These are phyloP conservation scores for Fusarium floridanum DNA, from an alignment of 2,329 filamentous ascomycete species.

Conservation along the genomic window DNA sequence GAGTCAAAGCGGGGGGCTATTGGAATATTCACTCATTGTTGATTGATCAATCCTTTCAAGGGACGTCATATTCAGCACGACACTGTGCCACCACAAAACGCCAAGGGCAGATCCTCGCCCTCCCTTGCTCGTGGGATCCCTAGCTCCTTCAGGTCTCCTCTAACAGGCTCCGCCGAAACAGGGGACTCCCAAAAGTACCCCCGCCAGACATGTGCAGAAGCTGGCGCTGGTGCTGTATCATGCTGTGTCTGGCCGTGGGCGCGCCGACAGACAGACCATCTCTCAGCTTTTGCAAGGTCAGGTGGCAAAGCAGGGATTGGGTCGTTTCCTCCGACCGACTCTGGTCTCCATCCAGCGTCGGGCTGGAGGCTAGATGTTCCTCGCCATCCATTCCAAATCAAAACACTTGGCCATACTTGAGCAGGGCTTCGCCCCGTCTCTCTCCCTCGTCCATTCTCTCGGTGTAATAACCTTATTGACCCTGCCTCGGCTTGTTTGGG, in stretches of 20 bases:
- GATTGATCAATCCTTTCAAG: background rate
- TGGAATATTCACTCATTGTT: background rate
- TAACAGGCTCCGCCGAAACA: slow-evolving; percentile 11
- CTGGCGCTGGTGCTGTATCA: background rate
- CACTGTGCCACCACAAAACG: slow-evolving; percentile 15
- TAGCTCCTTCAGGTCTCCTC: slow-evolving; percentile 16
- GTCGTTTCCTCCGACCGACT: background rate
- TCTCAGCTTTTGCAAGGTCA: slow-evolving; percentile 22
- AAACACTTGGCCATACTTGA: slow-evolving; percentile 6
- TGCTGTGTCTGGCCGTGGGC: slow-evolving; percentile 2
- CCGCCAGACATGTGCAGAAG: slow-evolving; percentile 8
- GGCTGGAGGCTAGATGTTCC: slow-evolving; percentile 1
- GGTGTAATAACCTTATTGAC: slow-evolving; percentile 15
- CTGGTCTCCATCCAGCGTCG: background rate
- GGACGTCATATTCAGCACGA: background rate
- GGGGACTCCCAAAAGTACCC: slow-evolving; percentile 16
- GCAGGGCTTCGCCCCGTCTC: slow-evolving; percentile 25
- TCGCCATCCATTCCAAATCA: slow-evolving; percentile 5
- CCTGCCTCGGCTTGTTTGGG: slow-evolving; percentile 24
- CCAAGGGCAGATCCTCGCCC: slow-evolving; percentile 33
- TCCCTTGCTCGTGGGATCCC: slow-evolving; percentile 22
- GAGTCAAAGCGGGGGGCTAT: background rate
- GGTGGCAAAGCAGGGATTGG: slow-evolving; percentile 26
- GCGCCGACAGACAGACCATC: slow-evolving; percentile 31
- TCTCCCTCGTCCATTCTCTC: background rate